Percentiles rank a stretch among this genome's conserved stretches.
Conservation (phyloP, 192 early-diverging fungal species). For the Entrophospora sp. region DNA sequence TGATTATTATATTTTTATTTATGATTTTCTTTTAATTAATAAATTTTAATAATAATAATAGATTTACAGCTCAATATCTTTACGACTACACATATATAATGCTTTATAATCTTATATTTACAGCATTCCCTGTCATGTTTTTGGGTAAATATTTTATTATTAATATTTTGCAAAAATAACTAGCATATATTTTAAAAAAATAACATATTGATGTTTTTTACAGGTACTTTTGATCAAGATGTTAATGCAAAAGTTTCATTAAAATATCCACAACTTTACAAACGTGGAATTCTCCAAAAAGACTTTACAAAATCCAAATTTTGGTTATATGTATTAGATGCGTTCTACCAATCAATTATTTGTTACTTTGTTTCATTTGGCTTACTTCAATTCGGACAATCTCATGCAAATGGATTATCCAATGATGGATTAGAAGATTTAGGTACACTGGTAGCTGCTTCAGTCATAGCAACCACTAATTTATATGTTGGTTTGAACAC, state of each 20-base stretch:
- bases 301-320: slow-evolving; percentile 66
- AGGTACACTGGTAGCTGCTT: slow-evolving; percentile 65
- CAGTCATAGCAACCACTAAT: no score
- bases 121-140: slow-evolving; percentile 69
- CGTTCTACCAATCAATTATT: slow-evolving; percentile 60
- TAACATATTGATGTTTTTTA: not conserved
- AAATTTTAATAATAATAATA: slow-evolving; percentile 20
- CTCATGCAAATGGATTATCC: slow-evolving; percentile 30
- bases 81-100: slow-evolving; percentile 81
- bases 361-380: slow-evolving; percentile 57
- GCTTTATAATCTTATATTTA: slow-evolving; percentile 80
- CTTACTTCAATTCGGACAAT: slow-evolving; percentile 37
- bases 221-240: slow-evolving; percentile 79
- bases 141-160: slow-evolving; percentile 25
- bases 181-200: not conserved
- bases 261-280: slow-evolving; percentile 70
- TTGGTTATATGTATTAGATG: slow-evolving; percentile 63
- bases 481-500: slow-evolving; percentile 67
- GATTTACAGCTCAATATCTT: slow-evolving; percentile 65
- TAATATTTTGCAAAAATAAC: slow-evolving; percentile 8
- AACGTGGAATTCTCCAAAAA: slow-evolving; percentile 56
- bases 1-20: no score
- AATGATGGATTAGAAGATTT: slow-evolving; percentile 53
- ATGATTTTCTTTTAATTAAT: no score
- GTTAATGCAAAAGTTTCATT: slow-evolving; percentile 56